phyloP scores from a whole-genome alignment of 441 rosid genomes.

The Aleurites moluccanus region DNA sequence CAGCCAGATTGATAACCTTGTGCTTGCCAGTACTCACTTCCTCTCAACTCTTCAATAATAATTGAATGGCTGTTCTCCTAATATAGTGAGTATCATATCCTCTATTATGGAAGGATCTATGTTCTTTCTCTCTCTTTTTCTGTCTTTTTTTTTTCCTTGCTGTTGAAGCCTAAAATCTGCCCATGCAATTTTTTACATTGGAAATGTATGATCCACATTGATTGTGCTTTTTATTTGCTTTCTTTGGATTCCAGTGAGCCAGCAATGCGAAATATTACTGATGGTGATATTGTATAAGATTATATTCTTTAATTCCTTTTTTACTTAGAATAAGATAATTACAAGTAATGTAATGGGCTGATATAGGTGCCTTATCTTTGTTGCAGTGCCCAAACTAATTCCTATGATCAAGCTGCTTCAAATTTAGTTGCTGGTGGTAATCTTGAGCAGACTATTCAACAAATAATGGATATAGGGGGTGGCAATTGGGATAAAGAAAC shows the following conservation, averaged over 20 bases:
- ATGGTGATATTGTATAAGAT: neutral
- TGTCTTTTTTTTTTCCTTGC: no score
- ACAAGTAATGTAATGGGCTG: neutral
- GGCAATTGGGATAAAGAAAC: slow-evolving; percentile 96
- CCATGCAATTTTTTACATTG: neutral
- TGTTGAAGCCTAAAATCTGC: neutral
- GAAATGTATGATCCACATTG: neutral
- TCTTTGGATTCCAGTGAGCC: neutral
- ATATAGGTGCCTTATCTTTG: slow-evolving; percentile 15
- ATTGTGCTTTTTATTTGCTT: neutral
- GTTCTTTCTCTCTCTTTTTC: neutral
- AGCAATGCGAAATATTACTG: neutral
- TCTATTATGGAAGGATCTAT: neutral
- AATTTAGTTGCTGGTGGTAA: slow-evolving; percentile 64
- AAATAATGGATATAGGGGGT: slow-evolving; percentile 94
- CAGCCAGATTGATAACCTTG: no score
- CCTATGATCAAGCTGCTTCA: slow-evolving; percentile 82
- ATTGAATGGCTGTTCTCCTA: neutral
- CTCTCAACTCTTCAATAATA: neutral
- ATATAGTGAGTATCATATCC: neutral
- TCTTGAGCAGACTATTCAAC: slow-evolving; percentile 77
- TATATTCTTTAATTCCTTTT: neutral
- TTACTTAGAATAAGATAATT: neutral
- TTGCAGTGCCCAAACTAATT: slow-evolving; percentile 59
- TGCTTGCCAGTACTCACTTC: neutral